phyloP scores from a whole-genome alignment of 345 rosid species.

The Brassica nigra region DNA sequence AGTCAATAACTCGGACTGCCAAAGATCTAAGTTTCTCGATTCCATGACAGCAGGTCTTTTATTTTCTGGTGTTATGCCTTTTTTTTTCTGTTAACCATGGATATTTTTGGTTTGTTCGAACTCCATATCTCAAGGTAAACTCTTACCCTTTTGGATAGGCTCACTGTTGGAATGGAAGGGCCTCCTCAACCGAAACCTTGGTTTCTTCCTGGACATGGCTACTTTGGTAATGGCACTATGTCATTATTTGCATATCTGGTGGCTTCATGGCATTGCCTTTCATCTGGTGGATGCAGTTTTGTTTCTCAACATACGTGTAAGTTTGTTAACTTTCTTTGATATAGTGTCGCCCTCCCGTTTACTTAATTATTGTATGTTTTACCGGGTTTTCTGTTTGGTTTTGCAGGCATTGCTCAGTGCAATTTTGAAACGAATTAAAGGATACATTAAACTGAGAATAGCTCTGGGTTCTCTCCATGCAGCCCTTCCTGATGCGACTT shows the following conservation, averaged over 20 bases:
- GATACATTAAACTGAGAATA: conserved; percentile 78
- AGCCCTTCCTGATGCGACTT: conserved; percentile 97
- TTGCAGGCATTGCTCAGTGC: conserved; percentile 92
- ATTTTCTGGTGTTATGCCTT: conserved; percentile 18
- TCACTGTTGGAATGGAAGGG: conserved; percentile 94
- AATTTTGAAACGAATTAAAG: conserved; percentile 83
- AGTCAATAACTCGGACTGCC: conserved; percentile 58
- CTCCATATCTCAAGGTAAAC: conserved; percentile 1
- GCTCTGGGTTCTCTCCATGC: conserved; percentile 94
- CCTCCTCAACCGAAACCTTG: conserved; percentile 80
- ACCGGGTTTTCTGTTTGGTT: conserved; percentile 27
- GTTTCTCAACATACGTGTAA: conserved; percentile 89
- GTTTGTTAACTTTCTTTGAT: conserved; percentile 27
- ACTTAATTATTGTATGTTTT: conserved; percentile 20
- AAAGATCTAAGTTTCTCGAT: conserved; percentile 64
- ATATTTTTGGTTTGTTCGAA: conserved; percentile 1
- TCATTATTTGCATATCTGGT: conserved; percentile 90
- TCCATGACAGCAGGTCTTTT: conserved; percentile 66
- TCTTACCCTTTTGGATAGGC: conserved; percentile 53
- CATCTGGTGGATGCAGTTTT: conserved; percentile 92
- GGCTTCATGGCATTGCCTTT: conserved; percentile 96
- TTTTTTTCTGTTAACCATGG: conserved; percentile 7
- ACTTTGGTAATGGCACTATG: conserved; percentile 89
- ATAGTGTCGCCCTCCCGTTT: background rate
- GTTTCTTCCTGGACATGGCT: conserved; percentile 94